Base-by-base conservation (phyloP, 2,329 filamentous ascomycete genomes). In the Tolypocladium album region DNA sequence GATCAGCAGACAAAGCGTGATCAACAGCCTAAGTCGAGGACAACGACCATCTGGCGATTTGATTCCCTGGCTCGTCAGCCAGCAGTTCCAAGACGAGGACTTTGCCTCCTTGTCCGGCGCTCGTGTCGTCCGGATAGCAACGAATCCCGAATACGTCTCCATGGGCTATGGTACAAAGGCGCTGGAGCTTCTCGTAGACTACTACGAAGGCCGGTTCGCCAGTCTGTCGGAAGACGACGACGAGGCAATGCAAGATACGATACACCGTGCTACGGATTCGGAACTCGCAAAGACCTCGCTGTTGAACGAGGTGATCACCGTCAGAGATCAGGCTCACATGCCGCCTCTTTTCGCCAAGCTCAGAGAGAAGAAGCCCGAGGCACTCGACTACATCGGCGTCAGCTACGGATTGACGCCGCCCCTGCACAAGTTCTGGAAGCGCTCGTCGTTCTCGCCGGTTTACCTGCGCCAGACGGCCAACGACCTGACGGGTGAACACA, bases 401-500 rank as follows among this genome's bases (percentile, higher is more conserved):
- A 96, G 90, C 69, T 99, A 96, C 71, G 95, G 94, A 58, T 79
- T 99, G 60, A 99, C 94, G 0, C 81, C 87, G 45, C 82, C 85
- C 17, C 84, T 99, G 17, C 94, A 96, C 77, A 95, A 90, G 70
- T 99, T 99, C 80, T 99, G 94, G 94, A 96, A 97, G 76, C 88
- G 89, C 42, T 85, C 88, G 20, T 80, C 81, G 0, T 99, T 97
- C 72, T 85, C 87, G 2, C 94, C 94, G 0, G 90, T 99, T 0
- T 99, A 99, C 69, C 82, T 99, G 17, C 85, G 94, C 40, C 94
- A 99, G 77, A 99, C 95, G 2, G 82, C 94, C 58, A 99, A 97
- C 71, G 94, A 97, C 60, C 81, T 99, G 55, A 99, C 95, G 0
- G 94, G 94, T 59, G 94, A 99, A 75, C 94, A 99, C 72, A 96